Evolutionary conservation across 176 grass and related monocot genomes (phyloP).

Genomic region (Aegilops sharonensis): DNA sequence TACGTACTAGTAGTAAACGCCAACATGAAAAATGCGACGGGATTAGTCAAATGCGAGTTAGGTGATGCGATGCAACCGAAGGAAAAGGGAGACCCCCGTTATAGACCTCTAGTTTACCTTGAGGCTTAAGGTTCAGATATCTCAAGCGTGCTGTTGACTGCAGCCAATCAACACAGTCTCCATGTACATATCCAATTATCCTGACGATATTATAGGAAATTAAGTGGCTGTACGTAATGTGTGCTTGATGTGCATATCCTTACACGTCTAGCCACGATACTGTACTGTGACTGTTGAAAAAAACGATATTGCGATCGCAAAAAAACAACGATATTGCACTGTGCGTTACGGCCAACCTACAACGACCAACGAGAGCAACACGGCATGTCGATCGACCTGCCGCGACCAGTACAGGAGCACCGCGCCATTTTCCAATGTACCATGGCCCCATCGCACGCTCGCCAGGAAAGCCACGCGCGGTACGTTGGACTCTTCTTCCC

Average conservation of each 20-base stretch:
- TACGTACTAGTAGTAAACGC: slow-evolving; percentile 15
- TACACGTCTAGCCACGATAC: background rate
- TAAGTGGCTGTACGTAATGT: background rate
- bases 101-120: background rate
- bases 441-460: slow-evolving; percentile 18
- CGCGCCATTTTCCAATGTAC: background rate
- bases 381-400: background rate
- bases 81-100: background rate
- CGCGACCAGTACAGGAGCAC: background rate
- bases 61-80: slow-evolving; percentile 10
- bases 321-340: background rate
- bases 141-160: background rate
- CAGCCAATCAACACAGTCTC: background rate
- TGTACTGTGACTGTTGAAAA: too few species aligned
- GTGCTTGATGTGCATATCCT: background rate
- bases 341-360: background rate
- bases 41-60: slow-evolving; percentile 39
- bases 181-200: background rate
- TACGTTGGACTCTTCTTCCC: background rate
- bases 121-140: slow-evolving; percentile 10
- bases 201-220: too few species aligned
- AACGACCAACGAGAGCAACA: background rate
- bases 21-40: background rate
- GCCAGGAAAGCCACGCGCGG: slow-evolving; percentile 15
- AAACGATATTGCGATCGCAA: too few species aligned